These are phyloP conservation scores for Solanum pennellii DNA, from an alignment of 257 asterid genomes.

Conservation along the genomic window DNA sequence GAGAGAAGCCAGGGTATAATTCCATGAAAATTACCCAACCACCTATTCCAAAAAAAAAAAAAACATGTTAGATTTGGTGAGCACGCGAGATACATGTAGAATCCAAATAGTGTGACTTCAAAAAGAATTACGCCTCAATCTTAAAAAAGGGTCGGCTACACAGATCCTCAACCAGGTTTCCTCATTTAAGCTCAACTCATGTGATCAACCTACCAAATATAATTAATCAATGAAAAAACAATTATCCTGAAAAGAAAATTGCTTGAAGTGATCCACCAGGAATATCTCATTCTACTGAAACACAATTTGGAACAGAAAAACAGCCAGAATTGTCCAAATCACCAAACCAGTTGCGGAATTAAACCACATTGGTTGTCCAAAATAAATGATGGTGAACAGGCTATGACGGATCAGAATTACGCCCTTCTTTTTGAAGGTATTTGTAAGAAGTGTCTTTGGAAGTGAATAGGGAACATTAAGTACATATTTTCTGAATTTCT, in stretches of 20 bases:
- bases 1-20: conserved; percentile 23
- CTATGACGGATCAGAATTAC: not conserved
- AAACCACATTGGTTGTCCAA: not conserved
- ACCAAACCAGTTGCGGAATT: not conserved
- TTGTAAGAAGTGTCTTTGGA: not conserved
- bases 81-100: not conserved
- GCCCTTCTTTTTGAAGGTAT: not conserved
- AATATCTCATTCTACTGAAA: not conserved
- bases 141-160: not conserved
- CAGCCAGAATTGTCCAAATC: not conserved
- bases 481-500: not conserved
- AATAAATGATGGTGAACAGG: not conserved
- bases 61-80: not conserved
- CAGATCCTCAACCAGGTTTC: not conserved
- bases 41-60: conserved; percentile 5
- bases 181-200: not conserved
- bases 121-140: not conserved
- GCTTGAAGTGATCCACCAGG: not conserved
- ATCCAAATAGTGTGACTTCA: not conserved
- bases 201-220: not conserved
- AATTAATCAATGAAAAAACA: not conserved
- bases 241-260: not conserved
- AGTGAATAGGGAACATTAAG: not conserved
- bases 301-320: not conserved
- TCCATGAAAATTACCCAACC: conserved; percentile 19